phyloP scores from a whole-genome alignment of 2,329 filamentous ascomycete genomes.

The Knoxdaviesia proteae region DNA sequence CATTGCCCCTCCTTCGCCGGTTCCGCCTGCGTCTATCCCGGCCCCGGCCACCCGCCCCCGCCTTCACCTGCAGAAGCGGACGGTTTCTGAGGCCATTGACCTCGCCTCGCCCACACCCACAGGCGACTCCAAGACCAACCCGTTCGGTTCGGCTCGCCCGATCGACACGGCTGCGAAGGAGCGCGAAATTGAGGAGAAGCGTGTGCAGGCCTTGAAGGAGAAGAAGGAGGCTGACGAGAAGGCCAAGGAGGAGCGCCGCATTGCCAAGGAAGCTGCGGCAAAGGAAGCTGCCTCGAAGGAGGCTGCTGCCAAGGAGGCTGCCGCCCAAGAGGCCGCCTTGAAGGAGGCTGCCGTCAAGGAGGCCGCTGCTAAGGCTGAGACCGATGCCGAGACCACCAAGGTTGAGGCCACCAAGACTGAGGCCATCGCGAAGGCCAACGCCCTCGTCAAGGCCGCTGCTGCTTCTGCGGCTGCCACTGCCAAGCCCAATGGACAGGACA shows the following conservation, averaged over 20 bases:
- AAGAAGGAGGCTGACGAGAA: slow-evolving; percentile 81
- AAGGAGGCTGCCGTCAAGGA: slow-evolving; percentile 6
- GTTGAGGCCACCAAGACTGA: slow-evolving; percentile 14
- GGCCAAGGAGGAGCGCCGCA: slow-evolving; percentile 51
- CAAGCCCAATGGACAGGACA: slow-evolving; percentile 7
- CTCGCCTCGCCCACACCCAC: slow-evolving; percentile 26
- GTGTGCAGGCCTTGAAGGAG: slow-evolving; percentile 49
- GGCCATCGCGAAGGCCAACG: slow-evolving; percentile 9
- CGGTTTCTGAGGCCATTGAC: slow-evolving; percentile 52
- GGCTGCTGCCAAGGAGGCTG: slow-evolving; percentile 16
- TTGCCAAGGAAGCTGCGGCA: slow-evolving; percentile 43
- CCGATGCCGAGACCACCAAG: slow-evolving; percentile 14
- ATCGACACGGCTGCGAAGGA: slow-evolving; percentile 86
- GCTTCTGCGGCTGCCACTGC: not conserved
- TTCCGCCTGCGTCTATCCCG: slow-evolving; percentile 23
- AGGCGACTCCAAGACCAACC: slow-evolving; percentile 63
- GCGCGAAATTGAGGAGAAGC: slow-evolving; percentile 77
- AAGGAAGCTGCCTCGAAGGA: slow-evolving; percentile 34
- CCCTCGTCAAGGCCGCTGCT: slow-evolving; percentile 12
- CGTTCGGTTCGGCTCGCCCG: slow-evolving; percentile 81
- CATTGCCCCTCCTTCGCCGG: slow-evolving; percentile 54
- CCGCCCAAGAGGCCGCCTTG: slow-evolving; percentile 8
- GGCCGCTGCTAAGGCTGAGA: slow-evolving; percentile 14
- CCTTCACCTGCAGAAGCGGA: slow-evolving; percentile 78
- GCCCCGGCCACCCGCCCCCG: slow-evolving; percentile 46